These are phyloP conservation scores for Cucumis melo DNA, from an alignment of 306 rosid species.

Conservation along the genomic window DNA sequence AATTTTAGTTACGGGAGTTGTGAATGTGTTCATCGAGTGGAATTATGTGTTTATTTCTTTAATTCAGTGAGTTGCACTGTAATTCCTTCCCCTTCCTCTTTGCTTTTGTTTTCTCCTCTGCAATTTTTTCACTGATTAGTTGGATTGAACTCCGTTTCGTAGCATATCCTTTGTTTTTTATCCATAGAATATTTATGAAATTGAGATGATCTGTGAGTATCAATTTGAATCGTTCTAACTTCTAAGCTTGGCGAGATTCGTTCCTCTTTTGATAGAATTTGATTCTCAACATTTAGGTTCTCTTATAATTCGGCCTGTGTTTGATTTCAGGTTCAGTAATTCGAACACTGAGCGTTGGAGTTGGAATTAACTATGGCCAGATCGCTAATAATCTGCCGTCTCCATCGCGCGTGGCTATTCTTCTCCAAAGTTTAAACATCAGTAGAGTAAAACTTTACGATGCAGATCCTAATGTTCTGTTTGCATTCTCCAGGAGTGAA, in stretches of 20 bases:
- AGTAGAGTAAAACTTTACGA: conserved; percentile 74
- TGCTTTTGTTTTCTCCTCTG: neutral
- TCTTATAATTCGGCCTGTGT: neutral
- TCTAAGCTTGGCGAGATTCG: neutral
- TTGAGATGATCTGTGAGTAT: neutral
- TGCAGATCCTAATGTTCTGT: conserved; percentile 74
- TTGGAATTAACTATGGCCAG: conserved; percentile 87
- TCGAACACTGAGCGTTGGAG: conserved; percentile 28
- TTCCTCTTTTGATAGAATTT: neutral
- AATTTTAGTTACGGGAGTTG: neutral
- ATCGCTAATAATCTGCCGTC: conserved; percentile 72
- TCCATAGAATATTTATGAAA: neutral
- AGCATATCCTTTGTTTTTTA: neutral
- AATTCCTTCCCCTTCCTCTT: neutral
- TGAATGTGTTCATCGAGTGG: neutral
- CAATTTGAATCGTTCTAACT: neutral
- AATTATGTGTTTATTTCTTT: neutral
- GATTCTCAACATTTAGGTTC: no score
- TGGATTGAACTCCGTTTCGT: neutral
- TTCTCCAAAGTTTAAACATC: conserved; percentile 47
- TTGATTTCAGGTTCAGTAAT: conserved; percentile 28
- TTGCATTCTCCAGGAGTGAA: conserved; percentile 44
- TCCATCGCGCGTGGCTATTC: conserved; percentile 37
- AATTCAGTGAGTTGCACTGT: neutral
- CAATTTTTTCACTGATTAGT: neutral